phyloP scores from a whole-genome alignment of 495 filamentous ascomycete genomes.

The Aspergillus egyptiacus region DNA sequence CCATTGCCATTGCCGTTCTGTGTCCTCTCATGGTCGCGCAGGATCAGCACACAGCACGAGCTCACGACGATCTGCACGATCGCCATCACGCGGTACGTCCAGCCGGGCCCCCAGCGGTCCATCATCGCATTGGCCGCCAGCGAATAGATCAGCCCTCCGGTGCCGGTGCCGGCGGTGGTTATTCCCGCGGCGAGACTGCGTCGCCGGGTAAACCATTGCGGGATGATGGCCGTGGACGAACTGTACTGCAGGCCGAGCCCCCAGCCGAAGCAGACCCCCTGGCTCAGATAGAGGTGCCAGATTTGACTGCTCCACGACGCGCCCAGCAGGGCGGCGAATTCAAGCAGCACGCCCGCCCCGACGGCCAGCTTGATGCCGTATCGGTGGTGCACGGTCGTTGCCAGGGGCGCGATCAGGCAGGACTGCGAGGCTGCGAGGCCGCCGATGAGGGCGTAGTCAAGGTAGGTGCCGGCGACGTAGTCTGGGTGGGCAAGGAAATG shows the following conservation, averaged over 20 bases:
- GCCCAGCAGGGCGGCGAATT: conserved; percentile 49
- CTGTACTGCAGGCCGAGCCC: conserved; percentile 70
- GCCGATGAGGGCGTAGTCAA: conserved; percentile 64
- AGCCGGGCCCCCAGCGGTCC: conserved; percentile 32
- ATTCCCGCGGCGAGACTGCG: conserved; percentile 48
- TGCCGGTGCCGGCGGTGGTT: conserved; percentile 42
- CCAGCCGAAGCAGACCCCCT: conserved; percentile 65
- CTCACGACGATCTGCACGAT: conserved; percentile 41
- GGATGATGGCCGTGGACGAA: conserved; percentile 49
- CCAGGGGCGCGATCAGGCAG: conserved; percentile 54
- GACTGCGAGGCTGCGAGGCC: conserved; percentile 58
- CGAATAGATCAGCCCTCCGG: conserved; percentile 47
- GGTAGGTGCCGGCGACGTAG: conserved; percentile 47
- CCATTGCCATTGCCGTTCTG: no score
- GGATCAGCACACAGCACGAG: conserved; percentile 30
- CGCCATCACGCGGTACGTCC: conserved; percentile 48
- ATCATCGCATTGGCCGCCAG: conserved; percentile 46
- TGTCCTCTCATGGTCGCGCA: no score
- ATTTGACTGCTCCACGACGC: conserved; percentile 57
- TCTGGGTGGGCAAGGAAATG: conserved; percentile 55
- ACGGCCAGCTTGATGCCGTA: conserved; percentile 46
- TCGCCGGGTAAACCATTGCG: conserved; percentile 63
- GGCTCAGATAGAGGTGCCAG: conserved; percentile 66
- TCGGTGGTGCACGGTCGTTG: conserved; percentile 37
- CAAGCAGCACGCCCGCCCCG: conserved; percentile 50